phyloP scores from a whole-genome alignment of 371 early-diverging fungal genomes.

The Rhizopus stolonifer region DNA sequence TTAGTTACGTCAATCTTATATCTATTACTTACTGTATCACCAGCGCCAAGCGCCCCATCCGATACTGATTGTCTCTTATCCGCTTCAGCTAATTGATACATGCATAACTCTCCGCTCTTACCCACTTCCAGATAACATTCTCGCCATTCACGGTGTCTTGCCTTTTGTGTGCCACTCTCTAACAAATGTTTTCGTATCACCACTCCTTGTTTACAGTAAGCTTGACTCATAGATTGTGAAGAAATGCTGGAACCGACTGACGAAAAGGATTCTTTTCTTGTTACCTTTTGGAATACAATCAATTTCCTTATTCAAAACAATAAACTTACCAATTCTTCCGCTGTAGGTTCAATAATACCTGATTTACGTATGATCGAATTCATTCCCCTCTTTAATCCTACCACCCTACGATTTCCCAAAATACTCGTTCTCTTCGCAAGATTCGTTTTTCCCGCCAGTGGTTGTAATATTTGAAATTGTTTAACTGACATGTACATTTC shows the following conservation, averaged over 20 bases:
- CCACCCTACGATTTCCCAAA: constrained; percentile 24
- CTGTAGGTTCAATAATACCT: constrained; percentile 11
- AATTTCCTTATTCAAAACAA: background rate
- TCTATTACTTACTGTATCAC: too few relatives aligned
- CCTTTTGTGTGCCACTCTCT: constrained; percentile 73
- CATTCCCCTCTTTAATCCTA: constrained; percentile 26
- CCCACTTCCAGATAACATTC: constrained; percentile 75
- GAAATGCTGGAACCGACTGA: constrained; percentile 22
- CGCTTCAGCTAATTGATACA: constrained; percentile 73
- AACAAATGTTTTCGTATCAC: constrained; percentile 84
- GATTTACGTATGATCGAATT: constrained; percentile 28
- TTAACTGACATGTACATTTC: constrained; percentile 68
- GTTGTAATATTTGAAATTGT: constrained; percentile 61
- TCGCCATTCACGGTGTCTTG: constrained; percentile 83
- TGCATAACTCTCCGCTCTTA: constrained; percentile 70
- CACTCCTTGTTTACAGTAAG: constrained; percentile 70
- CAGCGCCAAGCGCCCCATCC: too few relatives aligned
- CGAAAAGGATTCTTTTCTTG: constrained; percentile 24
- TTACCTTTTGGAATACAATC: background rate
- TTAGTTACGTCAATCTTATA: too few relatives aligned
- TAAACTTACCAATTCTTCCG: constrained; percentile 5
- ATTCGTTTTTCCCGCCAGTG: constrained; percentile 21
- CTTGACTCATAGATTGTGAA: background rate
- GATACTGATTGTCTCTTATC: too few relatives aligned
- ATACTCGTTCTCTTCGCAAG: constrained; percentile 25